Base-by-base conservation (phyloP, 2,329 filamentous ascomycete species). In the Ophiostoma tasmaniense region DNA sequence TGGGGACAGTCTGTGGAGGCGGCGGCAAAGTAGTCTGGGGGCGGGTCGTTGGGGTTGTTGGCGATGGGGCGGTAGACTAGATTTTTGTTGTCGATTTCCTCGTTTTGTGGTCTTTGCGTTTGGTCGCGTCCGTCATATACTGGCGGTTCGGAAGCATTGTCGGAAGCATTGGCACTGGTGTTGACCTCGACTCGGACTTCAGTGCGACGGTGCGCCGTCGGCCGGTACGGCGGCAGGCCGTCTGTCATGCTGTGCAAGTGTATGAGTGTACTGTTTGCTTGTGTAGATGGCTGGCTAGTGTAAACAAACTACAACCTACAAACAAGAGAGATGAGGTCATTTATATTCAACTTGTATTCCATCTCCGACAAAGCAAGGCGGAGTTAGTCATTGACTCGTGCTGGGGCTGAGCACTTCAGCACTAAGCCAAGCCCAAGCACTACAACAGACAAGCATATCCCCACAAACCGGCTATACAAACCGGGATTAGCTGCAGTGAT, bases 1-100 rank as follows among this genome's bases (percentile, higher is more conserved):
- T 69, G 67, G 28, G 28, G 45, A 39, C 70, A 71, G 42, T 62
- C 65, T 2, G 35, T 5, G 7, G 55, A 8, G 28, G 61, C 33
- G 1, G 37, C n/a, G 35, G 61, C 20, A 37, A 37, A 64, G 61
- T 64, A 64, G 65, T 35, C 17, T 37, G 64, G 64, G 22, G 30
- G 39, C 13, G 37, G 64, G 11, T 17, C 2, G 30, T 7, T 6
- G 59, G 59, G 55, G 7, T n/a, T 13, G 37, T 1, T 13, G 35
- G 35, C 11, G 10, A 55, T 55, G 7, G 14, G 8, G 50, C 50
- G 50, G 20, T 55, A 33, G 33, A 6, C 33, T 4, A 33, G 8
- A 33, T 4, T 52, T n/a, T 52, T 55, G 25, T 55, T 22, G 22
- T 55, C 50, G 22, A 13, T 11, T 14, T 22, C 25, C 8, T 55